Base-by-base conservation (phyloP, 2,329 filamentous ascomycete species). In the Emergomyces orientalis region DNA sequence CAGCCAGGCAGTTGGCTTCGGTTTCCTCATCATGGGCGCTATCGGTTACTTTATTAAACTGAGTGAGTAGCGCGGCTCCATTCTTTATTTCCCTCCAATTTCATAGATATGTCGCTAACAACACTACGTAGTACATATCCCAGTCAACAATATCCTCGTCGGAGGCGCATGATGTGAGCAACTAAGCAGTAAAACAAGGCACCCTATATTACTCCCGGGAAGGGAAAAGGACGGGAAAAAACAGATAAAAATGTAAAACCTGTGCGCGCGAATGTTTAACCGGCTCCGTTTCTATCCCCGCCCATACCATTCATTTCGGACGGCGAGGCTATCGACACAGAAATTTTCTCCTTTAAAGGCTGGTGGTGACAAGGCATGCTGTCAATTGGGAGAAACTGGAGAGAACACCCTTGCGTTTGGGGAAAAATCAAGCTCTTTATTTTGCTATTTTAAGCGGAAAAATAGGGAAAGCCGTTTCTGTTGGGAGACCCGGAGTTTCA, bases 11-110 rank as follows among this genome's bases (percentile, higher is more conserved):
- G 82, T 84, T 60, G 82, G 82, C 67, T 81, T 84, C 71, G 82
- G 82, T 2, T 85, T 85, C 73, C 71, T 85, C 62, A 81, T 85
- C 65, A 85, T 85, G 82, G 81, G 81, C 67, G 79, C 81, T 59
- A 84, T 84, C 68, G 82, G 82, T 64, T 85, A 84, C 73, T 78
- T 85, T 62, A 81, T 85, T 67, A 84, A 85, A 76, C 74, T 85
- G 73, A 84, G 82, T 84, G 71, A 67, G 80, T 76, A 30, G 22
- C 54, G 22, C 25, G 30, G 30, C 55, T n/a, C 2, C 37, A 14
- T 22, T 49, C 19, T 41, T 27, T 27, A 17, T 52, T 39, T 32
- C n/a, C 9, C n/a, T 9, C 19, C 4, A 14, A 6, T n/a, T 30
- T 14, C n/a, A 9, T 22, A 19, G 32, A 22, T 4, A 25, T 43